These are phyloP conservation scores for Penicillium fimorum DNA, from an alignment of 495 filamentous ascomycete species.

Conservation along the genomic window DNA sequence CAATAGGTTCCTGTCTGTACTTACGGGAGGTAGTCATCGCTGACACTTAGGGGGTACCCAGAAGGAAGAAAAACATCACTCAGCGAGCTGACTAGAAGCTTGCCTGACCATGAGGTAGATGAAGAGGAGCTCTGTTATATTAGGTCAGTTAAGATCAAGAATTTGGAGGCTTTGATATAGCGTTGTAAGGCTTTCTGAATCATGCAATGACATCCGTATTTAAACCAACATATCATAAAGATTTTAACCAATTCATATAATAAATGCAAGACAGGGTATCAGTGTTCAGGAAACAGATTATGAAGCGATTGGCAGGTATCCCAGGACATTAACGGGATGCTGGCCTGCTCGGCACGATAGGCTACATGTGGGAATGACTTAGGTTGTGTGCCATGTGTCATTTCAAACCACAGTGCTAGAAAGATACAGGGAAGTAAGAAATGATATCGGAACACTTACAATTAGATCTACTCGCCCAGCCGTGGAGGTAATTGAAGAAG, in stretches of 20 bases:
- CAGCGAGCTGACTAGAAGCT: constrained; percentile 30
- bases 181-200: not conserved
- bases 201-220: not conserved
- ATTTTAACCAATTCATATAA: not conserved
- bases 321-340: not conserved
- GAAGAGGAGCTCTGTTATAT: constrained; percentile 12
- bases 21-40: constrained; percentile 81
- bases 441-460: constrained; percentile 22
- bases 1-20: constrained; percentile 16
- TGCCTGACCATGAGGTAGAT: constrained; percentile 30
- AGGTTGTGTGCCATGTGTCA: not conserved
- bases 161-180: not conserved
- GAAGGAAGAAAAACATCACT: constrained; percentile 76
- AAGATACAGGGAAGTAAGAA: constrained; percentile 1
- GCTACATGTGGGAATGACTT: not conserved
- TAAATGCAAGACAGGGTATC: not conserved
- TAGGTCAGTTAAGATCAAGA: not conserved
- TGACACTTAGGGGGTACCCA: constrained; percentile 90
- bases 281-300: not conserved
- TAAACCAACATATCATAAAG: not conserved
- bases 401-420: not conserved
- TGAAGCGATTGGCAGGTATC: not conserved
- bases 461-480: constrained; percentile 35
- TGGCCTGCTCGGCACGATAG: not conserved
- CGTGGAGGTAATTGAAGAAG: not conserved